These are phyloP conservation scores for Goffeauzyma gilvescens DNA, from an alignment of 768 basidiomycete genomes.

Conservation along the genomic window DNA sequence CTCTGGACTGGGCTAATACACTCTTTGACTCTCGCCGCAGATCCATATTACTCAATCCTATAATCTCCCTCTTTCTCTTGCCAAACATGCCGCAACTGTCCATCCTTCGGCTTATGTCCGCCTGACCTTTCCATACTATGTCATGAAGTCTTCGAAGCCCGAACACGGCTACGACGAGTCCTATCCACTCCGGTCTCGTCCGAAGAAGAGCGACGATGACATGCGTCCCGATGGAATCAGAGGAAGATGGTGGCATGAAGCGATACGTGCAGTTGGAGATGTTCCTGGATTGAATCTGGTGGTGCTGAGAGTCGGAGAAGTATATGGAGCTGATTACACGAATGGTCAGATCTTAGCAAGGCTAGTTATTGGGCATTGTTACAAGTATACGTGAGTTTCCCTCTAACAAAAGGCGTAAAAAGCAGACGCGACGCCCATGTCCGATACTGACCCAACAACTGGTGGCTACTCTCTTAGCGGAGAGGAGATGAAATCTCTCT, in stretches of 20 bases:
- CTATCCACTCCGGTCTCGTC: background rate
- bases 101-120: constrained; percentile 21
- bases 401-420: no score
- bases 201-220: constrained; percentile 13
- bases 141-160: constrained; percentile 24
- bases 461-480: background rate
- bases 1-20: background rate
- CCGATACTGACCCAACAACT: background rate
- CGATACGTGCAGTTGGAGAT: constrained; percentile 18
- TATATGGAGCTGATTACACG: constrained; percentile 23
- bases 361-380: constrained; percentile 24
- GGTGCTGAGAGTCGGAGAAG: constrained; percentile 21
- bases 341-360: constrained; percentile 22
- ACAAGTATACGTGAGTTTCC: constrained; percentile 20
- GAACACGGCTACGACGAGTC: constrained; percentile 11
- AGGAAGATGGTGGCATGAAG: constrained; percentile 30
- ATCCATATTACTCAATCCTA: constrained; percentile 27
- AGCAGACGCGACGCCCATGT: no score
- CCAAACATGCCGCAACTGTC: constrained; percentile 15
- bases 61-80: constrained; percentile 18
- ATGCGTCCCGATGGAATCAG: constrained; percentile 23
- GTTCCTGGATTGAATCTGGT: constrained; percentile 18
- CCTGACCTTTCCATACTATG: constrained; percentile 26
- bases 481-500: constrained; percentile 30
- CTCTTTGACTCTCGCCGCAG: constrained; percentile 4